Conservation (phyloP, 306 rosid species). For the Dryas octopetala region DNA sequence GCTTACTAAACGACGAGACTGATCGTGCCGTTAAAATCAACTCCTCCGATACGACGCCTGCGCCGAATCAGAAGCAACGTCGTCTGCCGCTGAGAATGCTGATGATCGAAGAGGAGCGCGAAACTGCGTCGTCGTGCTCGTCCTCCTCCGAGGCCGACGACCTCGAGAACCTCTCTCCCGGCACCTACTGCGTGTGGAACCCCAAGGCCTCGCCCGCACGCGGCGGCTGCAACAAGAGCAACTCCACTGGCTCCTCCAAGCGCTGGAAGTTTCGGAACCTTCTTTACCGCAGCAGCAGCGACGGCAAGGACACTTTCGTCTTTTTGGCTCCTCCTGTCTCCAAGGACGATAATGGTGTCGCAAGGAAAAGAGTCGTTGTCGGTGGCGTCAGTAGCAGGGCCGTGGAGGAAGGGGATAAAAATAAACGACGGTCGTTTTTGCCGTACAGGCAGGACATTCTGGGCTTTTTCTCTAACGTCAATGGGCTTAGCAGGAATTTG, state of each 20-base stretch:
- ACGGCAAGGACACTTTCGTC: constrained; percentile 40
- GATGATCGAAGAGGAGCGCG: constrained; percentile 75
- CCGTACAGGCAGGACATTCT: constrained; percentile 48
- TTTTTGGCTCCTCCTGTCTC: constrained; percentile 1
- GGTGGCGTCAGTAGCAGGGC: not conserved
- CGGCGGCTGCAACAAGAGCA: constrained; percentile 48
- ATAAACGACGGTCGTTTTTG: constrained; percentile 40
- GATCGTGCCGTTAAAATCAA: not conserved
- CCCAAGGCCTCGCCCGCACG: constrained; percentile 28
- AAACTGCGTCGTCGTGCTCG: constrained; percentile 54
- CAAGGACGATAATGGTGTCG: constrained; percentile 7
- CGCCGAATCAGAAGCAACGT: constrained; percentile 2
- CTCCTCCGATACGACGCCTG: not conserved
- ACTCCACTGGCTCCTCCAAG: constrained; percentile 54
- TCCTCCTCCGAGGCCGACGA: constrained; percentile 70
- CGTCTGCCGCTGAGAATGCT: constrained; percentile 63
- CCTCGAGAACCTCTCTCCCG: constrained; percentile 43
- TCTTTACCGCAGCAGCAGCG: constrained; percentile 52
- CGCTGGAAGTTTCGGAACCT: constrained; percentile 72
- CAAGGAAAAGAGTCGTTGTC: constrained; percentile 1
- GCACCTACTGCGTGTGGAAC: constrained; percentile 70
- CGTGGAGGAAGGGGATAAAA: constrained; percentile 31
- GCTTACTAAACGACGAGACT: constrained; percentile 33
- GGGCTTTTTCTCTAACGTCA: constrained; percentile 48
- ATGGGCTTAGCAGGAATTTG: constrained; percentile 52